Percentiles rank a stretch among this genome's conserved stretches.
phyloP scores from a whole-genome alignment of 1,284 basidiomycete species.

The Cystobasidiaceae sp. region DNA sequence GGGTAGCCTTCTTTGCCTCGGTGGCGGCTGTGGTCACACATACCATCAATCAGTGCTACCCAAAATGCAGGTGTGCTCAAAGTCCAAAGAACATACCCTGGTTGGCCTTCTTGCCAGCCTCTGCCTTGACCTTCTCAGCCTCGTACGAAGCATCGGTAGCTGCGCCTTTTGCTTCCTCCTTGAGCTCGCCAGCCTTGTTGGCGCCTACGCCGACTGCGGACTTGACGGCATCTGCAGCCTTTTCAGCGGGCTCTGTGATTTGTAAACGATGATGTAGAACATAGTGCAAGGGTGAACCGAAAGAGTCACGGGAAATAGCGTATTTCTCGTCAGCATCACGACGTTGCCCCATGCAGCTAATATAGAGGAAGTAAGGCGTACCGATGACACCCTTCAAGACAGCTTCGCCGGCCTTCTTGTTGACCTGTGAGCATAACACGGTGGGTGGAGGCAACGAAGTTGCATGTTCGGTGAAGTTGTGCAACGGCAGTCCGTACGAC shows the following conservation, averaged over 20 bases:
- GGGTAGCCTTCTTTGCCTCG: slow-evolving; percentile 27
- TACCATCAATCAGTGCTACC: too few relatives aligned
- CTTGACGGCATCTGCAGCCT: slow-evolving; percentile 19
- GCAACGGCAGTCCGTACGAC: too few relatives aligned
- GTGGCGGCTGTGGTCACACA: slow-evolving; percentile 8
- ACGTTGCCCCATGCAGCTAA: too few relatives aligned
- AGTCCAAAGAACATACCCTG: not conserved
- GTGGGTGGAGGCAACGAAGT: too few relatives aligned
- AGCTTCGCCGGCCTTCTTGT: slow-evolving; percentile 25
- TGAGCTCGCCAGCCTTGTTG: not conserved
- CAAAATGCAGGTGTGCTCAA: too few relatives aligned
- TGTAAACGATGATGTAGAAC: too few relatives aligned
- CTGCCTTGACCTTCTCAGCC: slow-evolving; percentile 24
- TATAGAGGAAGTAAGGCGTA: too few relatives aligned
- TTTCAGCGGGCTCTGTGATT: slow-evolving; percentile 16
- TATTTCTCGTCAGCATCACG: too few relatives aligned
- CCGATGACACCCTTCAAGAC: slow-evolving; percentile 29
- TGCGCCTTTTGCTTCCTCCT: slow-evolving; percentile 19
- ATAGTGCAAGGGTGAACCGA: too few relatives aligned
- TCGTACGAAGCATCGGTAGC: slow-evolving; percentile 19
- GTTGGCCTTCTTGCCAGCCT: slow-evolving; percentile 28
- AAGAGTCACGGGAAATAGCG: too few relatives aligned
- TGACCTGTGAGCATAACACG: too few relatives aligned
- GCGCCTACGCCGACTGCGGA: slow-evolving; percentile 24
- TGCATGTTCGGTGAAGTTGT: too few relatives aligned